Base-by-base conservation (phyloP, 1,284 basidiomycete species). In the Schizophyllum commune region DNA sequence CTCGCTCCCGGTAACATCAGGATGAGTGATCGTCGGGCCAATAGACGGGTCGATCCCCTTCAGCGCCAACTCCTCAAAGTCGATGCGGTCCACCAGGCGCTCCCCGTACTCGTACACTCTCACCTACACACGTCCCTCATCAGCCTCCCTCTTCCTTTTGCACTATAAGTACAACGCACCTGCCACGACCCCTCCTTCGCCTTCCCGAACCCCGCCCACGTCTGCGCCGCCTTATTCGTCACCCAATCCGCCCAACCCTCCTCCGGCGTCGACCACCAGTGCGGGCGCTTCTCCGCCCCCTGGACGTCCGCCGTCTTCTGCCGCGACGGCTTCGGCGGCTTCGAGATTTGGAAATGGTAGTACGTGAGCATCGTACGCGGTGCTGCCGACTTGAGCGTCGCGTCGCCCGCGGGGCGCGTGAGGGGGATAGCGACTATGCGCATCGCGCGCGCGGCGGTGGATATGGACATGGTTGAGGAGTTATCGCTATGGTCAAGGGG, bases 61-160 rank as follows among this genome's bases (percentile, higher is more conserved):
- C 65, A 91, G 75, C 15, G 84, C 83, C 55, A 88, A 77, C 69
- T 91, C 89, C 70, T 91, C 89, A 65, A 90, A 91, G 58, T 90
- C 89, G 62, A 91, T 77, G 21, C 81, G 78, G 70, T 91, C 86
- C 27, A 86, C 75, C 1, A 89, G 68, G 9, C 82, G 81, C 74
- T 90, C 85, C 33, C 89, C 89, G 53, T 79, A 75, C 63, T 80
- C 73, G 68, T 83, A 88, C 9, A 82, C 73, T 69, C 77, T 83
- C 32, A 83, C 71, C 88, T 89, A 64, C 20, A 60, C 34, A 59
- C 32, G 55, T 33, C 9, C 22, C 55, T 32, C 19, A 22, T n/a
- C 57, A 56, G 19, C 27, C 27, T n/a, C n/a, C n/a, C 47, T 55
- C 17, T 33, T 34, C 27, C n/a, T 39, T 21, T 22, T 52, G 6